These are phyloP conservation scores for Podaxis pistillaris DNA, from an alignment of 768 basidiomycete genomes.

Conservation along the genomic window DNA sequence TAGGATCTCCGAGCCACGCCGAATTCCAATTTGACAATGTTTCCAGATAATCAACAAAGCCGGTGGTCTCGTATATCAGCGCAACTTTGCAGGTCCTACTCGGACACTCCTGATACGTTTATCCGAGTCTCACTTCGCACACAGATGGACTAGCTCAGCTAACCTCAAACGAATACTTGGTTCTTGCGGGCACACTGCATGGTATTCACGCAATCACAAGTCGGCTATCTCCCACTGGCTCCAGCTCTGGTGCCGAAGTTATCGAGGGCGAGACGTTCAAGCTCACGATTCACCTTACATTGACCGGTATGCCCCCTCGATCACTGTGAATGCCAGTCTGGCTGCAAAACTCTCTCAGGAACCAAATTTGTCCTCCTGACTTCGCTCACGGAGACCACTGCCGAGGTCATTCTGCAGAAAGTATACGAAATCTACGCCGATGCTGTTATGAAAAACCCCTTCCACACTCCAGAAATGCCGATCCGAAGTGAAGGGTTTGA, in stretches of 20 bases:
- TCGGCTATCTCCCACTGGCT: conserved; percentile 78
- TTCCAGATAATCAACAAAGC: conserved; percentile 95
- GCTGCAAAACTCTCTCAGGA: conserved; percentile 43
- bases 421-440: conserved; percentile 95
- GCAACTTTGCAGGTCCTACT: conserved; percentile 79
- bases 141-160: conserved; percentile 89
- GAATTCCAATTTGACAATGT: conserved; percentile 6
- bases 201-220: conserved; percentile 99
- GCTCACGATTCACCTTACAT: conserved; percentile 85
- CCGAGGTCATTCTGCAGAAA: conserved; percentile 72
- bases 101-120: conserved; percentile 10
- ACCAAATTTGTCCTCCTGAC: conserved; percentile 95
- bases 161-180: conserved; percentile 92
- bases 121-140: conserved; percentile 17
- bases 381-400: conserved; percentile 69
- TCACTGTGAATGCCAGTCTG: background rate
- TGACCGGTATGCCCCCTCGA: conserved; percentile 63
- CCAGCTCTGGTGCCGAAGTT: conserved; percentile 87
- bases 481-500: conserved; percentile 92
- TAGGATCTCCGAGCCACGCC: conserved; percentile 29
- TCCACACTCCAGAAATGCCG: conserved; percentile 99
- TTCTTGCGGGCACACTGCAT: conserved; percentile 94
- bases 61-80: conserved; percentile 92
- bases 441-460: conserved; percentile 98
- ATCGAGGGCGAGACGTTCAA: conserved; percentile 97